Percentiles rank a stretch among this genome's conserved stretches.
Evolutionary conservation across 2,329 filamentous ascomycete species (phyloP).

Genomic region (Fonsecaea erecta): DNA sequence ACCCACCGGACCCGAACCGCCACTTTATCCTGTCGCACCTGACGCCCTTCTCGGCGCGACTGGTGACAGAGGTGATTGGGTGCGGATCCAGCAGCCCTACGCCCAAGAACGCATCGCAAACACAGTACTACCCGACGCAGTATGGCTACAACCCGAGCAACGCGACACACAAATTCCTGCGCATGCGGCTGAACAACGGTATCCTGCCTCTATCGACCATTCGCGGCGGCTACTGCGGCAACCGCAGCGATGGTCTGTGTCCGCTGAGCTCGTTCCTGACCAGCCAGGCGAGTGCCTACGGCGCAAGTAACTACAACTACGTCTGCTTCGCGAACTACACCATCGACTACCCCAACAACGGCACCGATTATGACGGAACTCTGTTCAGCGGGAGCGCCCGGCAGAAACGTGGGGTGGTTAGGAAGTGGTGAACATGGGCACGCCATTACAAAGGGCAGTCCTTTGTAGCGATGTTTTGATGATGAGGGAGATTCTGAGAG

Average conservation of each 20-base stretch:
- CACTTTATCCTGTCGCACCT: constrained; percentile 57
- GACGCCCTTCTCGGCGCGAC: constrained; percentile 60
- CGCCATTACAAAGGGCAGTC: background rate
- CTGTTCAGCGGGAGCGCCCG: constrained; percentile 31
- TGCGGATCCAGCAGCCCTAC: constrained; percentile 51
- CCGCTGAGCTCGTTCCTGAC: constrained; percentile 48
- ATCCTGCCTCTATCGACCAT: constrained; percentile 55
- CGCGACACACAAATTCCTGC: constrained; percentile 54
- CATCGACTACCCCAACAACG: constrained; percentile 45
- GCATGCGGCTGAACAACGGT: constrained; percentile 57
- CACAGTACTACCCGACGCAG: constrained; percentile 50
- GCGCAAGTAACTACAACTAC: constrained; percentile 53
- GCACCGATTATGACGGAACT: constrained; percentile 52
- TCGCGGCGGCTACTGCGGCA: constrained; percentile 52
- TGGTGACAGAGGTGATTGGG: constrained; percentile 62
- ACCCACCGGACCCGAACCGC: constrained; percentile 43
- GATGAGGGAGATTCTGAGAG: background rate
- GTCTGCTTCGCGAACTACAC: constrained; percentile 57
- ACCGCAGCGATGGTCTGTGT: constrained; percentile 54
- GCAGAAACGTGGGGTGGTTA: background rate
- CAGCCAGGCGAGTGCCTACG: constrained; percentile 47
- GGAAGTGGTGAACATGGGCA: background rate
- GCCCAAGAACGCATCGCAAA: constrained; percentile 41
- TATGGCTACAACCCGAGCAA: constrained; percentile 53
- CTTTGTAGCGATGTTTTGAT: background rate